Evolutionary conservation across 495 filamentous ascomycete species (phyloP).

Genomic region (Neurospora sp.): DNA sequence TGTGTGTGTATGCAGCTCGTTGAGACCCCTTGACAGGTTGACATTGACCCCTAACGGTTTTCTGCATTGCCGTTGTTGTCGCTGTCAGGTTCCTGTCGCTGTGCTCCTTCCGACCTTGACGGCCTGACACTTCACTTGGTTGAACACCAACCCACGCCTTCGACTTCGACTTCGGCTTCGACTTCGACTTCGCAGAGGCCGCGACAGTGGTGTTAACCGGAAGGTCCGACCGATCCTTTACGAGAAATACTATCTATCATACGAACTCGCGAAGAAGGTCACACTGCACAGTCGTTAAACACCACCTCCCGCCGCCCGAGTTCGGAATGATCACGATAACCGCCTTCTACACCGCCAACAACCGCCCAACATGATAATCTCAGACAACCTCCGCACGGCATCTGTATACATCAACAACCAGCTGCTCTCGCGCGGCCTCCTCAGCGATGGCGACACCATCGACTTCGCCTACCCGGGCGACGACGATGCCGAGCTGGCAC

Average conservation of each 20-base stretch:
- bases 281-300: background rate
- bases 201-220: background rate
- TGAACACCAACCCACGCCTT: background rate
- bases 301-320: background rate
- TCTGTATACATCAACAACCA: slow-evolving; percentile 96
- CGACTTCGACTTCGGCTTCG: background rate
- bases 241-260: background rate
- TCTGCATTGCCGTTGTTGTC: background rate
- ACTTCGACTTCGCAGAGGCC: background rate
- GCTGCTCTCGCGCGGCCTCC: slow-evolving; percentile 75
- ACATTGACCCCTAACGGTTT: background rate
- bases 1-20: background rate
- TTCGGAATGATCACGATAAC: background rate
- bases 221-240: background rate
- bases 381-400: slow-evolving; percentile 72
- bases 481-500: slow-evolving; percentile 50
- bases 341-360: background rate
- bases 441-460: slow-evolving; percentile 75
- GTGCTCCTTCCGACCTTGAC: background rate
- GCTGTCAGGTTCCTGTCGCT: background rate
- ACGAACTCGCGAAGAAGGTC: background rate
- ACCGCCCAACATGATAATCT: slow-evolving; percentile 50
- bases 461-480: slow-evolving; percentile 69
- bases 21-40: background rate
- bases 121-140: background rate